These are phyloP conservation scores for Amanita subjunquillea DNA, from an alignment of 768 basidiomycete genomes.

Conservation along the genomic window DNA sequence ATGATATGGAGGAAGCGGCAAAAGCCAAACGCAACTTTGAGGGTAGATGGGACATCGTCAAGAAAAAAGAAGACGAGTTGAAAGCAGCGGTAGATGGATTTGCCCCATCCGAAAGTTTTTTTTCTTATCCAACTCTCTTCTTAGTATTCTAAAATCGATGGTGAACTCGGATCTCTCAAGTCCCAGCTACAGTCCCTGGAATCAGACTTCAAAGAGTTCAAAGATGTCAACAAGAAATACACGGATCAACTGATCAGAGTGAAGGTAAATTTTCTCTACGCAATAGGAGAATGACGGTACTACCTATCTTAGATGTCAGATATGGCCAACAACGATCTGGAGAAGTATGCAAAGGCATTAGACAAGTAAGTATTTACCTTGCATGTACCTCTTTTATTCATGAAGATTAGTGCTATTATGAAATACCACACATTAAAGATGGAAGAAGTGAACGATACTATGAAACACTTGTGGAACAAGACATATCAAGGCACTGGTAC, in stretches of 20 bases:
- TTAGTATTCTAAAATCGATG: constrained; percentile 73
- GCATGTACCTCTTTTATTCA: background rate
- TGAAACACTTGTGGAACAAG: constrained; percentile 96
- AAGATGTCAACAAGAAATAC: constrained; percentile 77
- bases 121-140: background rate
- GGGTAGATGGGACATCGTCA: constrained; percentile 61
- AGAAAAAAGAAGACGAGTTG: constrained; percentile 62
- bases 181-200: constrained; percentile 58
- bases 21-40: constrained; percentile 81
- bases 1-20: constrained; percentile 80
- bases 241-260: constrained; percentile 89
- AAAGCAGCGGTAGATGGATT: constrained; percentile 46
- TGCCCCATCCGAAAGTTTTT: background rate
- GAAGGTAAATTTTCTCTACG: constrained; percentile 46
- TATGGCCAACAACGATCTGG: constrained; percentile 93
- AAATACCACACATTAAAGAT: constrained; percentile 96
- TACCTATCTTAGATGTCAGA: constrained; percentile 68
- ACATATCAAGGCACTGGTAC: constrained; percentile 97
- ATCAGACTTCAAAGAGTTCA: constrained; percentile 74
- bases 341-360: constrained; percentile 95
- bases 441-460: constrained; percentile 98
- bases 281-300: background rate
- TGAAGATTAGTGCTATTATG: constrained; percentile 80
- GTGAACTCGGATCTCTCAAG: constrained; percentile 69
- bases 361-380: constrained; percentile 61